Base-by-base conservation (phyloP, 2,329 filamentous ascomycete species). In the Arachnomyces sp. region DNA sequence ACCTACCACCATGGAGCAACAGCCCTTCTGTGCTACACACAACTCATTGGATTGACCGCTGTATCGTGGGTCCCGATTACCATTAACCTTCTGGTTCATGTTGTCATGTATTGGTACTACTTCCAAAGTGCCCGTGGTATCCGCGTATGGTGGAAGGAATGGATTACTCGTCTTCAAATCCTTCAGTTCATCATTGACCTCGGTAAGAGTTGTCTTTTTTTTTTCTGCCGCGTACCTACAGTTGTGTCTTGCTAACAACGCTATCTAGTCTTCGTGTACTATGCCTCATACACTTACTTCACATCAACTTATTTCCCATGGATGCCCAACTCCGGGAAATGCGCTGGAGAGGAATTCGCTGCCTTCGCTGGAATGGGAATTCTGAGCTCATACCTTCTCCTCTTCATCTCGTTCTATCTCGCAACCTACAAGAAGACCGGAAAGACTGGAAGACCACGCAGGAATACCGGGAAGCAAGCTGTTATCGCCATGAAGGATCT, bases 81-180 rank as follows among this genome's bases (percentile, higher is more conserved):
- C 31, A 77, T 95, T 51, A 94, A 95, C 74, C 69, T 95, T 56
- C 80, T 77, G 48, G 87, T 95, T 38, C 87, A 95, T 69, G 87
- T 94, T 43, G 83, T 94, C 65, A 95, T 95, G 87, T 95, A 95
- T 81, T 94, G 86, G 86, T 94, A 94, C 79, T 94, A 95, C 77
- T 94, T 94, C 80, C 87, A 94, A 74, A 87, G 84, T 59, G 86
- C 88, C 38, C 86, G 88, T 53, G 88, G 88, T 53, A 78, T 95
- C 65, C 81, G 80, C 58, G 87, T 94, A 67, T 93, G 86, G 86
- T 95, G 88, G 88, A 95, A 95, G 80, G 85, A 94, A 70, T 95
- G 88, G 84, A 89, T 95, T 60, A 95, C 88, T 53, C 83, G 86
- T 58, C 82, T 94, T 57, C 88, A 95, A 69, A 95, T 95, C 65